Percentiles rank a stretch among this genome's conserved stretches.
Conservation (phyloP, 2,329 filamentous ascomycete genomes). For the Sarocladium kiliense region DNA sequence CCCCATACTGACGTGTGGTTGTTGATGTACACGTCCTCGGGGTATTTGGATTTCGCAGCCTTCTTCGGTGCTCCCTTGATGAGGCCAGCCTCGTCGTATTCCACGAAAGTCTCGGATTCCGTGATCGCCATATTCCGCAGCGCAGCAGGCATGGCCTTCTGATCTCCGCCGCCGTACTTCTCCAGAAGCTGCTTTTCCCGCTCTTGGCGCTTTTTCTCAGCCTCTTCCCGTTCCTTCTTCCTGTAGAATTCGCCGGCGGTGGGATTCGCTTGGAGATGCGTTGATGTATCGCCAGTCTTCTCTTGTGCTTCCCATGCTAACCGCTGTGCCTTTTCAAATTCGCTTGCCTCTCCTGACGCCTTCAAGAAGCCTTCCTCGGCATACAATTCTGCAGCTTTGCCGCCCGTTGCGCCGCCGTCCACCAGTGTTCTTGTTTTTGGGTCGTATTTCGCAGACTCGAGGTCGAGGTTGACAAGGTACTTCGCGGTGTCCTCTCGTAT, state of each 20-base stretch:
- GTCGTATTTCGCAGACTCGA: slow-evolving; percentile 96
- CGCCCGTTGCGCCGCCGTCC: slow-evolving; percentile 73
- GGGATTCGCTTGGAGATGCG: slow-evolving; percentile 93
- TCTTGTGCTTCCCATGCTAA: slow-evolving; percentile 98
- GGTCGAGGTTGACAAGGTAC: slow-evolving; percentile 88
- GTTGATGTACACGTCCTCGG: slow-evolving; percentile 80
- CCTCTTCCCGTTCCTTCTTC: slow-evolving; percentile 73
- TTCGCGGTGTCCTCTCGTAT: slow-evolving; percentile 96
- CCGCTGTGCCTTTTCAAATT: slow-evolving; percentile 82
- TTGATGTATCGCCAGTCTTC: slow-evolving; percentile 66
- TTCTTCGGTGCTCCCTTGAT: slow-evolving; percentile 83
- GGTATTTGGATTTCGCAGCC: slow-evolving; percentile 81
- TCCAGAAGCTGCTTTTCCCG: slow-evolving; percentile 67
- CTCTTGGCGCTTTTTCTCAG: slow-evolving; percentile 61
- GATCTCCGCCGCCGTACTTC: slow-evolving; percentile 72
- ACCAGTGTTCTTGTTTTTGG: slow-evolving; percentile 92
- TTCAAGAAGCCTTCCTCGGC: slow-evolving; percentile 91
- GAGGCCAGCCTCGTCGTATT: slow-evolving; percentile 86
- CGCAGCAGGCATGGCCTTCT: slow-evolving; percentile 50
- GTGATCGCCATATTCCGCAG: slow-evolving; percentile 64
- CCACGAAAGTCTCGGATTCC: slow-evolving; percentile 82
- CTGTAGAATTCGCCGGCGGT: slow-evolving; percentile 83
- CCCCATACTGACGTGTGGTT: slow-evolving; percentile 94
- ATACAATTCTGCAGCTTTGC: slow-evolving; percentile 75
- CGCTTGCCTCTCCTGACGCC: slow-evolving; percentile 82